These are phyloP conservation scores for Fusarium incarnatum DNA, from an alignment of 2,329 filamentous ascomycete species.

Conservation along the genomic window DNA sequence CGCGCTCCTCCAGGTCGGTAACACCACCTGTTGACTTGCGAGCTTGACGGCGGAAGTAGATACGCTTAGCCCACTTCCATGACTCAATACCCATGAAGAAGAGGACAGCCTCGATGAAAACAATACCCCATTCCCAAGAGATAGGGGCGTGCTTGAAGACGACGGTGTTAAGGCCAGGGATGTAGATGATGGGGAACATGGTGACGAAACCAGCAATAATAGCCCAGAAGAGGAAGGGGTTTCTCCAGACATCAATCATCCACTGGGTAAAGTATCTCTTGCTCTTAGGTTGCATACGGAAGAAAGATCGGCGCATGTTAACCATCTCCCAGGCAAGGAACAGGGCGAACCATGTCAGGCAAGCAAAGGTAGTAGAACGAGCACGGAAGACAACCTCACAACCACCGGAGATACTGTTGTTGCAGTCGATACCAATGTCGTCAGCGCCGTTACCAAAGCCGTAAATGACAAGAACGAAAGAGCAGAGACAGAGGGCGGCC, in stretches of 20 bases:
- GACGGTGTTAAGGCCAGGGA: slow-evolving; percentile 66
- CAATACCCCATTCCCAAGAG: slow-evolving; percentile 70
- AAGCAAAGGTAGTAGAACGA: slow-evolving; percentile 77
- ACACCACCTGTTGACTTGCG: slow-evolving; percentile 36
- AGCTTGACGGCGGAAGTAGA: slow-evolving; percentile 53
- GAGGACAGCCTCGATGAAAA: slow-evolving; percentile 64
- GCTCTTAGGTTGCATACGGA: slow-evolving; percentile 75
- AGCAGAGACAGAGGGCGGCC: slow-evolving; percentile 66
- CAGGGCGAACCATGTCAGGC: slow-evolving; percentile 78
- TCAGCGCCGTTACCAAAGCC: slow-evolving; percentile 59
- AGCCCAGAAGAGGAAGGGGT: slow-evolving; percentile 76
- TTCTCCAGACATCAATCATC: slow-evolving; percentile 74
- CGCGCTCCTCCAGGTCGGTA: slow-evolving; percentile 49
- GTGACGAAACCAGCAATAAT: slow-evolving; percentile 60
- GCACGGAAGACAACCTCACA: slow-evolving; percentile 75
- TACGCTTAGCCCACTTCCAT: slow-evolving; percentile 69
- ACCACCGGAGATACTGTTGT: slow-evolving; percentile 55
- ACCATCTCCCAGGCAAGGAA: slow-evolving; percentile 83
- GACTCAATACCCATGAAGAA: slow-evolving; percentile 69
- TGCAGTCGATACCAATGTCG: slow-evolving; percentile 69
- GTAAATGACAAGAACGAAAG: slow-evolving; percentile 66
- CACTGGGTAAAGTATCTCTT: slow-evolving; percentile 73
- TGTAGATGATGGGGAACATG: slow-evolving; percentile 65
- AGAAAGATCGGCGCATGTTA: slow-evolving; percentile 76
- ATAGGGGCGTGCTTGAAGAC: slow-evolving; percentile 70